Evolutionary conservation across 495 filamentous ascomycete genomes (phyloP).

Genomic region (Evernia prunastri): DNA sequence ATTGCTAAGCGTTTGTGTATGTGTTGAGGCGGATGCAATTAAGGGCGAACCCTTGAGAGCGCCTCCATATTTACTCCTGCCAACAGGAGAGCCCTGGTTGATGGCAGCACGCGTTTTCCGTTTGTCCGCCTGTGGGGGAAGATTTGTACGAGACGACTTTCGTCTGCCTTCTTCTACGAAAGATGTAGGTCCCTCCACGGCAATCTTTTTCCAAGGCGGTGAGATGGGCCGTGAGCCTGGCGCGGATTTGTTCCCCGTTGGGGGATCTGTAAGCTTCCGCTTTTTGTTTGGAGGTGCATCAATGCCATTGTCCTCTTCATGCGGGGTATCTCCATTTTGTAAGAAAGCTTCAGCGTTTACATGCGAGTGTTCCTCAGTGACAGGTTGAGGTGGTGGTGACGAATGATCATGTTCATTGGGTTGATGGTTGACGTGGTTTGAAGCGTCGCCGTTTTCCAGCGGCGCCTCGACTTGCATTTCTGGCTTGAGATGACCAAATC

Average conservation of each 20-base stretch:
- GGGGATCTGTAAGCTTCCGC: conserved; percentile 56
- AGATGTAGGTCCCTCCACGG: conserved; percentile 79
- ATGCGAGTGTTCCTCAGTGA: conserved; percentile 18
- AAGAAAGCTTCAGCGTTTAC: conserved; percentile 8
- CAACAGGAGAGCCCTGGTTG: conserved; percentile 25
- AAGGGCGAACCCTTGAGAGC: conserved; percentile 17
- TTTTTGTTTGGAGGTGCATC: conserved; percentile 62
- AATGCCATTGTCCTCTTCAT: conserved; percentile 17
- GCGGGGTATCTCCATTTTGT: conserved; percentile 10
- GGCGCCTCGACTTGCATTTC: conserved; percentile 55
- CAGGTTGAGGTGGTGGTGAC: conserved; percentile 27
- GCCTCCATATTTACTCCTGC: conserved; percentile 28
- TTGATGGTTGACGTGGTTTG: conserved; percentile 41
- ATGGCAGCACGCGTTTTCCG: conserved; percentile 45
- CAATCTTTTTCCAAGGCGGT: conserved; percentile 89
- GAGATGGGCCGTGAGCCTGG: conserved; percentile 49
- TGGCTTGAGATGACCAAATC: conserved; percentile 44
- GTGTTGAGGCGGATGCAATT: conserved; percentile 15
- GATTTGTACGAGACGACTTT: conserved; percentile 79
- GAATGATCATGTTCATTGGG: conserved; percentile 28
- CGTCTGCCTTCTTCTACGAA: conserved; percentile 75
- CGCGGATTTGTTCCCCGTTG: conserved; percentile 39
- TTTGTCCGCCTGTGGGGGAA: conserved; percentile 61
- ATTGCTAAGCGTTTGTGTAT: conserved; percentile 20
- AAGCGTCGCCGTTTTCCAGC: conserved; percentile 38